phyloP scores from a whole-genome alignment of 768 basidiomycete genomes.

The Clitopilus hobsonii region DNA sequence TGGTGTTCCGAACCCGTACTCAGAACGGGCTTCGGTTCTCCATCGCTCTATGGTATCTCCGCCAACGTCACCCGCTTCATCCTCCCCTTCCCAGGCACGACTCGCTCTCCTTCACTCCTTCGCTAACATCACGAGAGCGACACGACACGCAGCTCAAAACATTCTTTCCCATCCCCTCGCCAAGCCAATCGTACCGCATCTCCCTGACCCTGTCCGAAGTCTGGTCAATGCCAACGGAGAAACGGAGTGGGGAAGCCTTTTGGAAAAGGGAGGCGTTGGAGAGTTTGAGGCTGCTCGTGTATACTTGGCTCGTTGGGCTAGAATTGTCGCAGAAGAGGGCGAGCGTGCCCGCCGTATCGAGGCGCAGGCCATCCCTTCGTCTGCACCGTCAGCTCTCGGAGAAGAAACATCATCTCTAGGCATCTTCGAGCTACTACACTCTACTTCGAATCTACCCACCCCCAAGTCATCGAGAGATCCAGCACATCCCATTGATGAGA shows the following conservation, averaged over 20 bases:
- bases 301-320: conserved; percentile 95
- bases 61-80: conserved; percentile 42
- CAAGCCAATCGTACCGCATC: conserved; percentile 92
- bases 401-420: conserved; percentile 76
- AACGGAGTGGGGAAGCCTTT: conserved; percentile 91
- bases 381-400: conserved; percentile 38
- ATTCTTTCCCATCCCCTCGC: conserved; percentile 94
- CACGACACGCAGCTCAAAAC: conserved; percentile 90
- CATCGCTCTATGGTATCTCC: conserved; percentile 72
- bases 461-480: conserved; percentile 84
- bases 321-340: conserved; percentile 96
- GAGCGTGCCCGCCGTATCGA: conserved; percentile 84
- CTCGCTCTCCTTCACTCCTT: conserved; percentile 89
- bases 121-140: conserved; percentile 89
- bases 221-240: conserved; percentile 89
- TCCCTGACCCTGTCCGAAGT: conserved; percentile 90
- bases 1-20: conserved; percentile 46
- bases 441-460: conserved; percentile 72
- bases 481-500: conserved; percentile 66
- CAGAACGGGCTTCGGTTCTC: conserved; percentile 67
- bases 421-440: conserved; percentile 82
- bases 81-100: conserved; percentile 57
- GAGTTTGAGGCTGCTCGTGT: conserved; percentile 96
- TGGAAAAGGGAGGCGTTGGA: conserved; percentile 87
- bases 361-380: conserved; percentile 59